Base-by-base conservation (phyloP, 768 basidiomycete species). In the Pulveroboletus frians region DNA sequence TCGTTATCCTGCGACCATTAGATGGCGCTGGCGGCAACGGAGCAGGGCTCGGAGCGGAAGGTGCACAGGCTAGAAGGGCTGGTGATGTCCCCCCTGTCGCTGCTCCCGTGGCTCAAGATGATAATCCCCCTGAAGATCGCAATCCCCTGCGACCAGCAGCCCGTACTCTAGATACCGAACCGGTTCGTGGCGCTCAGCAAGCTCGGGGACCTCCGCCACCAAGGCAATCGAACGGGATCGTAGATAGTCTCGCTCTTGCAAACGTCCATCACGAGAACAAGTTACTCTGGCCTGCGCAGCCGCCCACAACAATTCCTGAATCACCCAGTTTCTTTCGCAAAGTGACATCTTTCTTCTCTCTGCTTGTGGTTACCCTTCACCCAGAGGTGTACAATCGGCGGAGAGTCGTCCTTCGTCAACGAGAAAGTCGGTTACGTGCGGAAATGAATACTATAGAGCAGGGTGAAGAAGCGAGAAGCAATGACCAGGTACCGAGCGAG, bases 351-450 rank as follows among this genome's bases (percentile, higher is more conserved):
- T 87, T 89, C 60, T 53, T 80, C 27, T 68, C 71, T 27, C 66
- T 89, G 30, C 67, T 88, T 36, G 31, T 81, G 26, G 69, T 78
- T 29, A 87, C 85, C 14, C 62, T 85, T 31, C 81, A 88, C 61
- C 87, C 87, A 5, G 86, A 85, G 34, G 72, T 86, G 35, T 88
- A 86, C 79, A 81, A 88, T 59, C 76, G 80, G 51, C 73, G 87
- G 58, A 71, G 85, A 42, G 68, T 62, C 18, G 76, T 74, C 13
- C 74, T 89, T 57, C 71, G 79, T 55, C 73, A 71, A 50, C 69
- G 87, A 44, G 87, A 89, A 69, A 81, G 84, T 8, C 73, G 76
- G 38, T 62, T 89, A 31, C 73, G 85, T 53, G 84, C 81, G 27
- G 86, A 88, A 65, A 79, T 78, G 51, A 78, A 76, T 52, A 66